A percentile compares a stretch with the other conserved stretches of the same genome.
Evolutionary conservation across 2,329 filamentous ascomycete species (phyloP).

Genomic region (Cladophialophora carrionii): DNA sequence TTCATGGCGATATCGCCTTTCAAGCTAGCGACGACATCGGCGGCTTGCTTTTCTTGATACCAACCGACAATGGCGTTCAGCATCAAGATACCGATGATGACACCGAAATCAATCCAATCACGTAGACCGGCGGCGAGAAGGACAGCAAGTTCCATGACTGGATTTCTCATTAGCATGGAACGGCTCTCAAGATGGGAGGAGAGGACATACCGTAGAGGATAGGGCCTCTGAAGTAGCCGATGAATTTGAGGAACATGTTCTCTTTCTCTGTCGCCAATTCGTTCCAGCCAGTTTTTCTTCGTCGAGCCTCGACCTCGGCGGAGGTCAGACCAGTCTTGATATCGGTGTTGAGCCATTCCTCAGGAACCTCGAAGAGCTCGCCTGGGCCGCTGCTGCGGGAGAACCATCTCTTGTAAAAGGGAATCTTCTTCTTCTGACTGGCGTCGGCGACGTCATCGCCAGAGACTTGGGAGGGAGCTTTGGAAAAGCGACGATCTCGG

Average conservation of each 20-base stretch:
- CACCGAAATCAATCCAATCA: constrained; percentile 77
- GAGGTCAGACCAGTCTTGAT: constrained; percentile 65
- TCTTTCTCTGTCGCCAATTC: constrained; percentile 74
- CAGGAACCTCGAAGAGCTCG: constrained; percentile 56
- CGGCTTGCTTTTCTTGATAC: constrained; percentile 81
- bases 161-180: constrained; percentile 15
- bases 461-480: constrained; percentile 46
- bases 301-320: constrained; percentile 64
- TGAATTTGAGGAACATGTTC: constrained; percentile 74
- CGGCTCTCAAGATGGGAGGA: neutral
- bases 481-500: constrained; percentile 60
- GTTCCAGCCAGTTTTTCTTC: constrained; percentile 70
- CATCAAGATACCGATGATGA: constrained; percentile 74
- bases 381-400: constrained; percentile 36
- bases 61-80: constrained; percentile 77
- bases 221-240: constrained; percentile 74
- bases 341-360: constrained; percentile 71
- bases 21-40: constrained; percentile 72
- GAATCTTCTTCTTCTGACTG: constrained; percentile 54
- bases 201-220: constrained; percentile 72
- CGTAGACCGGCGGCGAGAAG: constrained; percentile 72
- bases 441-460: constrained; percentile 49
- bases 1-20: constrained; percentile 81
- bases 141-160: constrained; percentile 77
- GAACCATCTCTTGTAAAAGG: constrained; percentile 63